phyloP scores from a whole-genome alignment of 2,329 filamentous ascomycete genomes.

The Xylariaceae sp. region DNA sequence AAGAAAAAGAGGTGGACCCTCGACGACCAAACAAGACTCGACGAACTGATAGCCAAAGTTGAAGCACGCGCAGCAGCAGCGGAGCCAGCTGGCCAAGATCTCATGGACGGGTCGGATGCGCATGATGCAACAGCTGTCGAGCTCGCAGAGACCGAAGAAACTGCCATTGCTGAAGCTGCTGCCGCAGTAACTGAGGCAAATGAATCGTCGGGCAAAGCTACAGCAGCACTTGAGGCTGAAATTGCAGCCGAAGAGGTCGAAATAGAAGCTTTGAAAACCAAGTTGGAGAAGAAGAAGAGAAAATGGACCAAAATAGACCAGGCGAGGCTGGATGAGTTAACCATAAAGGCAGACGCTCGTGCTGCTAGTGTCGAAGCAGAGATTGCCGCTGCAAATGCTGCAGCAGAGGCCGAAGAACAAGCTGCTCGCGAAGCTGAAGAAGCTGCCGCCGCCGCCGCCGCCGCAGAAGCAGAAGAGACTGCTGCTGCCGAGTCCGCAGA shows the following conservation, averaged over 20 bases:
- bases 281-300: slow-evolving; percentile 3
- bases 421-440: slow-evolving; percentile 21
- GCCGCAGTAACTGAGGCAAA: neutral
- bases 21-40: slow-evolving; percentile 10
- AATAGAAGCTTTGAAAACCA: slow-evolving; percentile 3
- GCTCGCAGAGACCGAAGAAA: slow-evolving; percentile 3
- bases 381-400: neutral
- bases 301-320: slow-evolving; percentile 8
- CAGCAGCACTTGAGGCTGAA: neutral
- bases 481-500: slow-evolving; percentile 1
- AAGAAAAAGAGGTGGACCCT: slow-evolving; percentile 5
- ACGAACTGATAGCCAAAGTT: slow-evolving; percentile 8
- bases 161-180: neutral
- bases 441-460: slow-evolving; percentile 22
- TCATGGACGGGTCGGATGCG: slow-evolving; percentile 9
- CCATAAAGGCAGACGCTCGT: slow-evolving; percentile 8
- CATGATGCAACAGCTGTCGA: slow-evolving; percentile 11
- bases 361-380: neutral
- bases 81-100: slow-evolving; percentile 11
- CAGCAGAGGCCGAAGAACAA: neutral
- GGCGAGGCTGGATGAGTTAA: slow-evolving; percentile 13
- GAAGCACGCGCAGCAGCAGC: slow-evolving; percentile 9
- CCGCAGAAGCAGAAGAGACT: slow-evolving; percentile 23
- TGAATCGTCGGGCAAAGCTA: neutral
- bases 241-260: slow-evolving; percentile 10